These are phyloP conservation scores for Vigna trinervia DNA, from an alignment of 306 rosid genomes.

Conservation along the genomic window DNA sequence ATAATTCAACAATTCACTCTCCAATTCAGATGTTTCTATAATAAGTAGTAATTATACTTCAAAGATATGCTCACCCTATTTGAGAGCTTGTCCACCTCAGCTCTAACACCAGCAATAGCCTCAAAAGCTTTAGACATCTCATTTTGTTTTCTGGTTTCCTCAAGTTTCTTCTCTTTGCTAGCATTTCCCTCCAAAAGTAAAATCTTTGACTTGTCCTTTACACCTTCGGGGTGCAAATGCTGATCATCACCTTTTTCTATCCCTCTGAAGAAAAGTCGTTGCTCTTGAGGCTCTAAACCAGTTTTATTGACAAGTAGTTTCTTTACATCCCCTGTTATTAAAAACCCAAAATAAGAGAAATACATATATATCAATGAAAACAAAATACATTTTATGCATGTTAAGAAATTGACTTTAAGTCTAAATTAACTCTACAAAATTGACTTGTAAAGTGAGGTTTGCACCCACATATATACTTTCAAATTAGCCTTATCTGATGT, in stretches of 20 bases:
- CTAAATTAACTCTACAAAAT: no score
- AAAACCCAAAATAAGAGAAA: slow-evolving; percentile 38
- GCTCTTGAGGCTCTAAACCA: slow-evolving; percentile 70
- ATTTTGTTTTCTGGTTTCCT: slow-evolving; percentile 56
- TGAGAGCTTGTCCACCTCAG: slow-evolving; percentile 81
- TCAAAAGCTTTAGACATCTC: slow-evolving; percentile 65
- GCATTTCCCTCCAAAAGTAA: slow-evolving; percentile 66
- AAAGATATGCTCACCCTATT: slow-evolving; percentile 62
- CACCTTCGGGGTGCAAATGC: slow-evolving; percentile 73
- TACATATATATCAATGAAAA: slow-evolving; percentile 28
- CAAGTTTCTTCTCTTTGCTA: slow-evolving; percentile 63
- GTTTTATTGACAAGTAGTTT: slow-evolving; percentile 57
- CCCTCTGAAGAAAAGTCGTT: slow-evolving; percentile 84
- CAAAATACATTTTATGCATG: not conserved
- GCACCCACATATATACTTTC: no score
- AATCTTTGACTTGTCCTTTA: slow-evolving; percentile 77
- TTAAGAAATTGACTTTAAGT: no score
- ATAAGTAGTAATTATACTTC: slow-evolving; percentile 16
- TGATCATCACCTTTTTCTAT: slow-evolving; percentile 76
- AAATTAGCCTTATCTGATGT: no score
- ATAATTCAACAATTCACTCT: slow-evolving; percentile 32
- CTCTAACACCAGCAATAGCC: slow-evolving; percentile 68
- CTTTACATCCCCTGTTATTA: slow-evolving; percentile 76
- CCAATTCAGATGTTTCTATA: slow-evolving; percentile 13
- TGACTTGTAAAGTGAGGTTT: no score